Evolutionary conservation across 1,139 yeast species (phyloP).

Genomic region (Debaryomyces fabryi): DNA sequence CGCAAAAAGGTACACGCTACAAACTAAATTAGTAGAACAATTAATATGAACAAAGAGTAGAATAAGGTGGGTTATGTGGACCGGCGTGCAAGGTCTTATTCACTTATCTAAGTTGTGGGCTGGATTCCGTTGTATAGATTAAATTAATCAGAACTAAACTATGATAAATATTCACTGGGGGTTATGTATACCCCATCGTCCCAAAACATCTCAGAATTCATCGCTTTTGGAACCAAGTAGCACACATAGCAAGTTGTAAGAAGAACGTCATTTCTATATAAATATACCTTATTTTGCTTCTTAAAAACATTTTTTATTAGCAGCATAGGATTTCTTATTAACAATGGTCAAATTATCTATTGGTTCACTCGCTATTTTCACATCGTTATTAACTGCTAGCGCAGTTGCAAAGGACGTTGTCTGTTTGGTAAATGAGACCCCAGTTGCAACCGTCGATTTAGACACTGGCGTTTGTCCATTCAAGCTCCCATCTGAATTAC

Average conservation of each 20-base stretch:
- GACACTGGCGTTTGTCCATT: slow-evolving; percentile 47
- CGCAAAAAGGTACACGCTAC: background rate
- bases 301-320: background rate
- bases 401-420: slow-evolving; percentile 37
- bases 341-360: slow-evolving; percentile 20
- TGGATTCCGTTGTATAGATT: background rate
- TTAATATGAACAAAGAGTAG: background rate
- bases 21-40: background rate
- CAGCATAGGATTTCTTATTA: background rate
- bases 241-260: background rate
- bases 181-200: background rate
- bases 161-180: background rate
- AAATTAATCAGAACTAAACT: background rate
- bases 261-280: background rate
- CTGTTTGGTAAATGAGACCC: slow-evolving; percentile 39
- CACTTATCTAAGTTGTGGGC: background rate
- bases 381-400: slow-evolving; percentile 22
- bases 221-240: background rate
- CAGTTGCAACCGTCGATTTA: slow-evolving; percentile 40
- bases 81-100: background rate
- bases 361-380: slow-evolving; percentile 14
- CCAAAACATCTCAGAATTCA: background rate
- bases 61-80: background rate
- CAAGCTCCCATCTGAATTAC: slow-evolving; percentile 33
- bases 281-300: background rate